phyloP scores from a whole-genome alignment of 257 asterid species.

The Solanum pimpinellifolium region DNA sequence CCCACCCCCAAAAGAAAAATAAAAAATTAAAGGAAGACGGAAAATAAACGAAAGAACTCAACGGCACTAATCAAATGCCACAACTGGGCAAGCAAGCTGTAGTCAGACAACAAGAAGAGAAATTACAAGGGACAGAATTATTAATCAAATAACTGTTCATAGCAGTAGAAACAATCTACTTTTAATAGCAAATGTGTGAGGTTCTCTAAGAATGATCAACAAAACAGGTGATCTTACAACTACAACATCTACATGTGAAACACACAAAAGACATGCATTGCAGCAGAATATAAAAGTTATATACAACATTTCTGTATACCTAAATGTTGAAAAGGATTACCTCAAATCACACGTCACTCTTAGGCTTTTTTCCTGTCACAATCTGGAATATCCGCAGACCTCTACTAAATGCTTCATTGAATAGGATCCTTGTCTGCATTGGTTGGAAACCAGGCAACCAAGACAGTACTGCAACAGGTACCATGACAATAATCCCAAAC shows the following conservation, averaged over 20 bases:
- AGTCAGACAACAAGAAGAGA: background rate
- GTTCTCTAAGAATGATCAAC: background rate
- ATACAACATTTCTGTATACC: background rate
- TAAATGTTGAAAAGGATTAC: conserved; percentile 14
- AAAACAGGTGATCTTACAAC: background rate
- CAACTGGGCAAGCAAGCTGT: background rate
- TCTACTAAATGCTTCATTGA: conserved; percentile 94
- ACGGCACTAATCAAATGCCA: background rate
- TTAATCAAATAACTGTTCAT: background rate
- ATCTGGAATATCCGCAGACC: conserved; percentile 95
- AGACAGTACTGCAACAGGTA: conserved; percentile 75
- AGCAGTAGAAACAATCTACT: background rate
- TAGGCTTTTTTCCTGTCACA: conserved; percentile 71
- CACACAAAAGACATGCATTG: background rate
- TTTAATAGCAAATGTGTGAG: background rate
- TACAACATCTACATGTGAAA: background rate
- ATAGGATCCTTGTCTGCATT: conserved; percentile 96
- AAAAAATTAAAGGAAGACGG: background rate
- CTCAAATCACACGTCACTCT: conserved; percentile 50
- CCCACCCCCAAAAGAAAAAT: background rate
- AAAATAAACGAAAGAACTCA: background rate
- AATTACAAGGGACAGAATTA: background rate
- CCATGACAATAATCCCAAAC: conserved; percentile 90
- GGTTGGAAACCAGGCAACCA: conserved; percentile 98
- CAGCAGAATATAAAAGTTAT: background rate